Base-by-base conservation (phyloP, 208 protist genomes). In the Crithidia mellificae region DNA sequence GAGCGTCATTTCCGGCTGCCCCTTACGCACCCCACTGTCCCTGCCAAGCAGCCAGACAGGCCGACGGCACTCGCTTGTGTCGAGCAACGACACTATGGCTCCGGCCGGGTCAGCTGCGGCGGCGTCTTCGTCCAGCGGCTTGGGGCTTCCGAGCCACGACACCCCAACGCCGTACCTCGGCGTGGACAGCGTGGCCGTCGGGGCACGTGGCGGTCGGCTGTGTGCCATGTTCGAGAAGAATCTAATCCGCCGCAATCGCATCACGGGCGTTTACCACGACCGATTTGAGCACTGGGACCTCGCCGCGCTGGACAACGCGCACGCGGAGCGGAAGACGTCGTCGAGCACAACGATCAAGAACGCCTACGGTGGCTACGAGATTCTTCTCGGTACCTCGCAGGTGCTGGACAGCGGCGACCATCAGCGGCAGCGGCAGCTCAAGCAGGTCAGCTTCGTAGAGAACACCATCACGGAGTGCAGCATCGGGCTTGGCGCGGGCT, bases 261-360 rank as follows among this genome's bases (percentile, higher is more conserved):
- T 91, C 34, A 91, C 78, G 81, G 90, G 90, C n/a, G 77, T 96
- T 17, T 93, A 83, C 75, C 79, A 87, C 69, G 90, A 96, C 49
- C 74, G 75, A n/a, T 87, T 90, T 46, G 84, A 87, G 44, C 77
- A 84, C 69, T 83, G 81, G 73, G 75, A 90, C 61, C 54, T 91
- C 15, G 71, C 63, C 12, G 57, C 72, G 20, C 57, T 74, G 22
- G 55, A 72, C 17, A 65, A 71, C 30, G 62, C 49, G 22, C 57
- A 78, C 58, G 65, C 57, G 8, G 72, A 66, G 49, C 29, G 1
- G 19, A 63, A 75, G 51, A 25, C 68, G 53, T 19, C 56, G 30
- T 20, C 30, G 39, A 46, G 43, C 24, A 47, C 54, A 15, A 14
- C 25, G 2, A 56, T 85, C 17, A 83, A 89, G 53, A 83, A 89